Evolutionary conservation across 2,329 filamentous ascomycete genomes (phyloP).

Genomic region (Harringtonia aguacate): DNA sequence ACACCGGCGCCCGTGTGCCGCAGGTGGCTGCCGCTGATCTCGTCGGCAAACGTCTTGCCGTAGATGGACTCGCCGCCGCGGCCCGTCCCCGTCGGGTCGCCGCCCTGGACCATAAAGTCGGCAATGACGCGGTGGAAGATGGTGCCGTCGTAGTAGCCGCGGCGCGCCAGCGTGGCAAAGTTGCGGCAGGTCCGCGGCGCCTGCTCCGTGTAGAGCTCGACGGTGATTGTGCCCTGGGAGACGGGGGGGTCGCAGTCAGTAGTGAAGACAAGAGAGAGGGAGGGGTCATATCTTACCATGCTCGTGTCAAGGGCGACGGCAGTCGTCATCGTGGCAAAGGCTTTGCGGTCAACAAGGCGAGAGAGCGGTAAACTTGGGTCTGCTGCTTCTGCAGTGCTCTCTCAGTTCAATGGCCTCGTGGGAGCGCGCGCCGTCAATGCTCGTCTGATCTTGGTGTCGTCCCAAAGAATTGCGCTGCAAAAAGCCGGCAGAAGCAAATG

Average conservation of each 20-base stretch:
- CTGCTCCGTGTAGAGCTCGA: constrained; percentile 86
- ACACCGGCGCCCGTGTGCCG: constrained; percentile 91
- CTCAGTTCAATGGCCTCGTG: too few relatives aligned
- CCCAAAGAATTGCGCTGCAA: not conserved
- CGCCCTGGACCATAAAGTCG: constrained; percentile 93
- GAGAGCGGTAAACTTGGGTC: not conserved
- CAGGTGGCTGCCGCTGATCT: constrained; percentile 58
- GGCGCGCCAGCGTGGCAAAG: constrained; percentile 67
- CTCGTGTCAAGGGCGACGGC: constrained; percentile 75
- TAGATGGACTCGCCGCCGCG: constrained; percentile 83
- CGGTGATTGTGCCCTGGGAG: constrained; percentile 61
- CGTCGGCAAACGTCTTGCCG: constrained; percentile 88
- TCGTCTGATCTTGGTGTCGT: too few relatives aligned
- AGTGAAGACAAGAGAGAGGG: not conserved
- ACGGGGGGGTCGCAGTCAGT: not conserved
- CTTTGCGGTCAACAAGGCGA: not conserved
- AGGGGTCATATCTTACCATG: constrained; percentile 47
- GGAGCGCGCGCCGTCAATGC: too few relatives aligned
- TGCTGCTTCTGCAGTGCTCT: not conserved
- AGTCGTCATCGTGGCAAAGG: constrained; percentile 52
- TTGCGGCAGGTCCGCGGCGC: constrained; percentile 85
- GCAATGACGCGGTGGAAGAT: constrained; percentile 93
- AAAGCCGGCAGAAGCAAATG: not conserved
- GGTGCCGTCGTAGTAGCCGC: constrained; percentile 80
- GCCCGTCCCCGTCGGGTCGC: constrained; percentile 89